These are phyloP conservation scores for Torulaspora pretoriensis DNA, from an alignment of 1,139 yeast genomes.

Conservation along the genomic window DNA sequence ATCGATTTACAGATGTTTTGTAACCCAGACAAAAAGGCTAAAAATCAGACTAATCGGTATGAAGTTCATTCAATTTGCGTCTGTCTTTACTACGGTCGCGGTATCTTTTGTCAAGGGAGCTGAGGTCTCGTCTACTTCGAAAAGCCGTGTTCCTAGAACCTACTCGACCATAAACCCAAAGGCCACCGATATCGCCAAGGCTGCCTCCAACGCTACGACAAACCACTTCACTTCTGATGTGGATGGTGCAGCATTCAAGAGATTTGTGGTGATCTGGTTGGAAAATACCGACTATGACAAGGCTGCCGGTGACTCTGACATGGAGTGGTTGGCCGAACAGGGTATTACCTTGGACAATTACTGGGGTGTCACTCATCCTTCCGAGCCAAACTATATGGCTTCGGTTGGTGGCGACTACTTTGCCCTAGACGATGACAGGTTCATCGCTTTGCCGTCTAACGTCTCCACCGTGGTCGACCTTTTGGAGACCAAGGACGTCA, in stretches of 20 bases:
- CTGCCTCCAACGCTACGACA: conserved; percentile 40
- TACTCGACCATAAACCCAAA: conserved; percentile 40
- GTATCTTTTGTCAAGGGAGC: conserved; percentile 23
- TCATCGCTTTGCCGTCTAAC: conserved; percentile 42
- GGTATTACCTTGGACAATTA: conserved; percentile 47
- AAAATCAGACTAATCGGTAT: background rate
- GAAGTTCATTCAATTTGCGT: conserved; percentile 8
- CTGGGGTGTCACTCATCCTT: conserved; percentile 48
- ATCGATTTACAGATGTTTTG: background rate
- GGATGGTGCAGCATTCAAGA: conserved; percentile 42
- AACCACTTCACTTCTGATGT: conserved; percentile 38
- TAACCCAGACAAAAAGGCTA: background rate
- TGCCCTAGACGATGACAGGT: conserved; percentile 43
- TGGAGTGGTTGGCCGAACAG: conserved; percentile 40
- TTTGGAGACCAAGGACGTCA: conserved; percentile 41
- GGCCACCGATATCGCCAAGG: conserved; percentile 38
- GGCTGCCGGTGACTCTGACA: conserved; percentile 43
- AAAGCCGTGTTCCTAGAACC: conserved; percentile 20
- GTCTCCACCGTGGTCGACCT: conserved; percentile 46
- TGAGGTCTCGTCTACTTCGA: conserved; percentile 25
- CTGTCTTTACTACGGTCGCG: conserved; percentile 12
- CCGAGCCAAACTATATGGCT: conserved; percentile 50
- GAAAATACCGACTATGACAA: conserved; percentile 50
- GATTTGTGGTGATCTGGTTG: conserved; percentile 45
- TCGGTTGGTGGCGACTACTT: conserved; percentile 48